Percentiles rank a stretch among this genome's conserved stretches.
phyloP scores from a whole-genome alignment of 83 land plant genomes.

The Picea mariana region DNA sequence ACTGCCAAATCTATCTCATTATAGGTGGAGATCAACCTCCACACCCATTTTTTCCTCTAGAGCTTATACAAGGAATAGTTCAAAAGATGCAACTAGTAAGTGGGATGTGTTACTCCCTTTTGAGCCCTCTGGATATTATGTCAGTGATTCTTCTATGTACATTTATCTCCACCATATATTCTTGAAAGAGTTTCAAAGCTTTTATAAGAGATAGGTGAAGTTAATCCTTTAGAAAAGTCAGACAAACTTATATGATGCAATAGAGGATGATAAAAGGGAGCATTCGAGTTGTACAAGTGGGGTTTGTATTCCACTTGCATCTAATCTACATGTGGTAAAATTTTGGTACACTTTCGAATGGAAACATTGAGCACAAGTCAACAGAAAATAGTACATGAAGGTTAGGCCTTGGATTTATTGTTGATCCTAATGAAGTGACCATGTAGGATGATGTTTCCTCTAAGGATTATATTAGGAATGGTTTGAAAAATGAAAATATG shows the following conservation, averaged over 20 bases:
- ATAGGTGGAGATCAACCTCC: constrained; percentile 57
- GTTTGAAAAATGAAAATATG: too few species aligned
- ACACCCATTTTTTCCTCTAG: constrained; percentile 94
- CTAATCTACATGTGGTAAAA: constrained; percentile 64
- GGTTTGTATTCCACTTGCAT: constrained; percentile 93
- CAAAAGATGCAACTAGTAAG: constrained; percentile 96
- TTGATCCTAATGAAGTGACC: constrained; percentile 42
- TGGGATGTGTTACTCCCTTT: constrained; percentile 93
- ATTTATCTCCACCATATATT: constrained; percentile 56
- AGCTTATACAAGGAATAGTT: constrained; percentile 97
- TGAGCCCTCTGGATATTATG: constrained; percentile 93
- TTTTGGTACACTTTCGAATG: constrained; percentile 79
- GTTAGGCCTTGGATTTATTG: constrained; percentile 88
- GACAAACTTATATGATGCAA: constrained; percentile 34
- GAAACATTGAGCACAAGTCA: constrained; percentile 74
- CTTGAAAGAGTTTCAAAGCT: constrained; percentile 85
- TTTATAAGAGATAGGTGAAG: constrained; percentile 92
- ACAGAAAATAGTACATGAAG: constrained; percentile 66
- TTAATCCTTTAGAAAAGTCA: constrained; percentile 91
- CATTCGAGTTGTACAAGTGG: constrained; percentile 70
- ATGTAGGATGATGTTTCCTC: too few species aligned
- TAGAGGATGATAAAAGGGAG: constrained; percentile 65
- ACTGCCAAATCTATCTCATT: constrained; percentile 25
- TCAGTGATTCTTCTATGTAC: constrained; percentile 84
- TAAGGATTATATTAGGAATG: too few species aligned